A percentile compares a stretch with the other conserved stretches of the same genome.
Conservation (phyloP, 2,329 filamentous ascomycete genomes). For the Byssochlamys sp. region DNA sequence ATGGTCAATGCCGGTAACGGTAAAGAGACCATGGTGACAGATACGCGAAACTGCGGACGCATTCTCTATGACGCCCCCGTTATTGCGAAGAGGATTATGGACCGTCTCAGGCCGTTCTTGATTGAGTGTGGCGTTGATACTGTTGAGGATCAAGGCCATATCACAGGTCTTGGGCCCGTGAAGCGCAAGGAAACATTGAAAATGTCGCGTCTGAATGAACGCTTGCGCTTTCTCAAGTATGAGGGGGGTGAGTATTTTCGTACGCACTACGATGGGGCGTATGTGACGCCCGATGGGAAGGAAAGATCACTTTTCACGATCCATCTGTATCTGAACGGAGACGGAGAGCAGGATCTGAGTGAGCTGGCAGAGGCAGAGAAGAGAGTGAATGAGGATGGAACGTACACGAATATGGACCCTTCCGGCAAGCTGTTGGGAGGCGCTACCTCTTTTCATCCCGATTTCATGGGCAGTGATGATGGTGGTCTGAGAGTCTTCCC, state of each 20-base stretch:
- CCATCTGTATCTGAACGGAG: conserved; percentile 47
- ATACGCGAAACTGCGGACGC: conserved; percentile 60
- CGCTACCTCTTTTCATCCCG: conserved; percentile 44
- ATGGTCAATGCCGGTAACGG: conserved; percentile 59
- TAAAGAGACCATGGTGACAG: conserved; percentile 46
- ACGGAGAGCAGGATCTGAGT: conserved; percentile 25
- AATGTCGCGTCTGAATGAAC: conserved; percentile 52
- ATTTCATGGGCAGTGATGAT: conserved; percentile 15
- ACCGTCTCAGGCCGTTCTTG: conserved; percentile 41
- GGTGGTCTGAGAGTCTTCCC: conserved; percentile 38
- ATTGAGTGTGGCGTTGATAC: conserved; percentile 40
- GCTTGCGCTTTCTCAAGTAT: conserved; percentile 68
- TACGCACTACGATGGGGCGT: conserved; percentile 59
- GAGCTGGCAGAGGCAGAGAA: conserved; percentile 13
- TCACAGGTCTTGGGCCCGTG: conserved; percentile 39
- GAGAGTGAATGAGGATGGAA: conserved; percentile 7
- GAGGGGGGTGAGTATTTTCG: conserved; percentile 62
- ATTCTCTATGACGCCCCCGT: conserved; percentile 64
- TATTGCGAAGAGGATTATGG: conserved; percentile 55
- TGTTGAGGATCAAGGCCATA: conserved; percentile 24
- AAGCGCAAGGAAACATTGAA: conserved; percentile 31
- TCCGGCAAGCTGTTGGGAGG: conserved; percentile 38
- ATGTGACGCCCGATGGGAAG: conserved; percentile 45
- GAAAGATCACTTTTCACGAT: conserved; percentile 46
- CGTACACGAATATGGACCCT: conserved; percentile 10